These are phyloP conservation scores for Theileria annulata DNA, from an alignment of 169 alveolate species.

Conservation along the genomic window DNA sequence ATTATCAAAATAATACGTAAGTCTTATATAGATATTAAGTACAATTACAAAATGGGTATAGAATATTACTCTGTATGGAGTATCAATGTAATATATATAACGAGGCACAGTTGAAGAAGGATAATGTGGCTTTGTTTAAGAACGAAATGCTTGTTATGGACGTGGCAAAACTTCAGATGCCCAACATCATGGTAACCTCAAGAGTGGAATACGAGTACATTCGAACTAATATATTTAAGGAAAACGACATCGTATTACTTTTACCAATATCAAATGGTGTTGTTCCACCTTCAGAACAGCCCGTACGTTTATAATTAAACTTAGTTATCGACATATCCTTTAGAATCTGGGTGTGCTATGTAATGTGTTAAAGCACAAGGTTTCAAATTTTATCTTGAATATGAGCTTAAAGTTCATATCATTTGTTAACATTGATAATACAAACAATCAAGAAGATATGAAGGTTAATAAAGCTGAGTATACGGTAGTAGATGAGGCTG, in stretches of 20 bases:
- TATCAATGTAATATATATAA: neutral
- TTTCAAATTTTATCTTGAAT: neutral
- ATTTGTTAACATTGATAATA: neutral
- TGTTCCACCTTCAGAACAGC: too few species aligned
- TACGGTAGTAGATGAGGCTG: slow-evolving; percentile 2
- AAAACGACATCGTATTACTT: slow-evolving; percentile 72
- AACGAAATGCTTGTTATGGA: slow-evolving; percentile 50
- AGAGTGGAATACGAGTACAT: slow-evolving; percentile 61
- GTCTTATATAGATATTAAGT: neutral
- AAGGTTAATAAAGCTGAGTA: neutral
- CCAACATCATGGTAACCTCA: slow-evolving; percentile 56
- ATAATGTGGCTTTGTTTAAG: slow-evolving; percentile 55
- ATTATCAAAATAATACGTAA: slow-evolving; percentile 37
- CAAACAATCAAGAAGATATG: neutral
- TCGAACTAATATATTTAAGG: slow-evolving; percentile 60
- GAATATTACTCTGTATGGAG: slow-evolving; percentile 4
- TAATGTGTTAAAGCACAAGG: slow-evolving; percentile 32
- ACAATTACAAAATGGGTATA: neutral
- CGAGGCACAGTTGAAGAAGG: slow-evolving; percentile 13
- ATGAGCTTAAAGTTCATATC: slow-evolving; percentile 17
- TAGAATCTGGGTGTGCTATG: slow-evolving; percentile 40
- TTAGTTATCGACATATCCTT: neutral
- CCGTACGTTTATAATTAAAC: too few species aligned
- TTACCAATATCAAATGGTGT: slow-evolving; percentile 18
- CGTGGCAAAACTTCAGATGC: slow-evolving; percentile 38